phyloP scores from a whole-genome alignment of 2,329 filamentous ascomycete species.

The Claviceps maximensis region DNA sequence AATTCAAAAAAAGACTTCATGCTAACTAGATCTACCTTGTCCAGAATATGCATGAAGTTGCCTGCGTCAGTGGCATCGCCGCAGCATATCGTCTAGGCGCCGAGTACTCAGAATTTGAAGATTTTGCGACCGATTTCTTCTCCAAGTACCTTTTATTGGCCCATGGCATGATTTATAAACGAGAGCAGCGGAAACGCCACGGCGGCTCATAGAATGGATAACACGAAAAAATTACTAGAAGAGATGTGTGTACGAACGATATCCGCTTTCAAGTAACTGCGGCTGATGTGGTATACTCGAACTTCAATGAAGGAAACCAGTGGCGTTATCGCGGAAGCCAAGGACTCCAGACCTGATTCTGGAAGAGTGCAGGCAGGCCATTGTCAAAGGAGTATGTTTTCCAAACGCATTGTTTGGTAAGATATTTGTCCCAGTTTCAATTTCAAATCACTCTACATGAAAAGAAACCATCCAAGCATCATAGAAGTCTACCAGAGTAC shows the following conservation, averaged over 20 bases:
- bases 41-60: constrained; percentile 57
- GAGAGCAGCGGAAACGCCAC: constrained; percentile 19
- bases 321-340: no score
- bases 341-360: no score
- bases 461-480: background rate
- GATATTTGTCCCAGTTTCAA: background rate
- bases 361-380: background rate
- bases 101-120: constrained; percentile 46
- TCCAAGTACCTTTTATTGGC: constrained; percentile 32
- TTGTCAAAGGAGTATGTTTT: no score
- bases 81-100: constrained; percentile 58
- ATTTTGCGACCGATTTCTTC: constrained; percentile 34
- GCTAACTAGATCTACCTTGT: background rate
- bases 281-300: no score
- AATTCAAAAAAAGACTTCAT: background rate
- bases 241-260: no score
- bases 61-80: constrained; percentile 56
- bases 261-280: no score
- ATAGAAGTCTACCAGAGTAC: background rate
- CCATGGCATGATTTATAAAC: constrained; percentile 27
- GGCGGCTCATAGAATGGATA: background rate
- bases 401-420: background rate
- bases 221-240: no score
- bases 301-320: no score
- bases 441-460: background rate